Evolutionary conservation across 73 alveolate species (phyloP), one percentile per base, ranked within the genome.

Genomic region (Strombidium stylifer): DNA sequence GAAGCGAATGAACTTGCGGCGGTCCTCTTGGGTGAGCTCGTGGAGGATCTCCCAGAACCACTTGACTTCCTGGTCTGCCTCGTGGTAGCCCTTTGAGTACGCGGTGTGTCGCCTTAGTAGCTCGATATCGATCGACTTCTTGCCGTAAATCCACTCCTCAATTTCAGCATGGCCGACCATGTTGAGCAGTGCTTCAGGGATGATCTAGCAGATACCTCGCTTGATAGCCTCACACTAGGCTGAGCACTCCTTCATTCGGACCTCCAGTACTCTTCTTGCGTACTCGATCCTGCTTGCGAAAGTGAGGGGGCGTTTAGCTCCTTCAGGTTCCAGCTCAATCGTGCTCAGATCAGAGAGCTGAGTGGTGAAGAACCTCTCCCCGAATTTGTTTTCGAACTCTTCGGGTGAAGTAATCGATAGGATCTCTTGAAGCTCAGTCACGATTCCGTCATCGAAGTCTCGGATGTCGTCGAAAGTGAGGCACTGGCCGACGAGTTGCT

Each of bases 41-140:
- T 77, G 62, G 30, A 96, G 70, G 15, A 88, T 90, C 70, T 93
- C 98, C 98, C 98, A 96, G 83, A 96, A 86, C 97, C 91, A 96
- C 58, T 84, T 81, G 20, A 92, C 93, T 31, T 88, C 72, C 10
- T 86, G 83, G 40, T 92, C 57, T 23, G 86, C 86, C 51, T 86
- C 94, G 42, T 49, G 52, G 26, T 65, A 69, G 18, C 41, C 20
- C 10, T 34, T 31, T 1, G 78, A 28, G 56, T 91, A 93, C 67
- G 84, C 83, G 15, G 99, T 92, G 58, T 96, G 97, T 73, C 97
- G 76, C 66, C 83, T 95, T 21, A 96, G 81, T 42, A 96, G 66
- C 64, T 96, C 98, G 14, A 96, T 67, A 67, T 96, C 99, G 3
- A 91, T 97, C 15, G 45, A 74, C 37, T 87, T 83, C 71, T 92